Percentiles rank a stretch among this genome's conserved stretches.
phyloP scores from a whole-genome alignment of 2,329 filamentous ascomycete genomes.

The Pestalotiopsis sp. region DNA sequence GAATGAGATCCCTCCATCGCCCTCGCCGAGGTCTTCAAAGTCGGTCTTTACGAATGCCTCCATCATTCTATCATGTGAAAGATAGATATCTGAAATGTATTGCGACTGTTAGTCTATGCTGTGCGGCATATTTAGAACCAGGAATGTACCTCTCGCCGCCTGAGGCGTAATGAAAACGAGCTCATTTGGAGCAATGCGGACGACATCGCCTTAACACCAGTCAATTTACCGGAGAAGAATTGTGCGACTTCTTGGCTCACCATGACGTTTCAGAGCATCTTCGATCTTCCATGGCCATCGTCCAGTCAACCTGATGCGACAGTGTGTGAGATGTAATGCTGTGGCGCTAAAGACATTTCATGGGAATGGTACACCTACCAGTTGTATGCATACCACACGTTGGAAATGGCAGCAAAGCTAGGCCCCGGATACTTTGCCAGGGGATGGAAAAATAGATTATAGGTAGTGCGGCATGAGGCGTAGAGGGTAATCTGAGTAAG shows the following conservation, averaged over 20 bases:
- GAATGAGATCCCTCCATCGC: constrained; percentile 17
- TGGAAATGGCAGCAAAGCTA: neutral
- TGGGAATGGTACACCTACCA: neutral
- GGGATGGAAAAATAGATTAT: neutral
- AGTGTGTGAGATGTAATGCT: neutral
- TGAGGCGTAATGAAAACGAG: constrained; percentile 15
- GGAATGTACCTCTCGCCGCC: constrained; percentile 13
- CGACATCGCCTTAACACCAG: constrained; percentile 11
- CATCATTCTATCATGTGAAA: constrained; percentile 12
- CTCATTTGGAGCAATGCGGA: constrained; percentile 21
- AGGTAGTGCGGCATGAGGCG: neutral
- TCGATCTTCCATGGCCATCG: constrained; percentile 17
- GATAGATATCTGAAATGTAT: constrained; percentile 15
- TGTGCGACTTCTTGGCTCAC: neutral
- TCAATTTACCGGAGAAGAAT: neutral
- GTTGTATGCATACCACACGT: neutral
- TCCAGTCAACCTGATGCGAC: neutral
- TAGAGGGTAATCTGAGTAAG: neutral
- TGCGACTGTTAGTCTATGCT: neutral
- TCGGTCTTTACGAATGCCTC: constrained; percentile 20
- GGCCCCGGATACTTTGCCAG: neutral
- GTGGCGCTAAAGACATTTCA: neutral
- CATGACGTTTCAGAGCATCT: constrained; percentile 14
- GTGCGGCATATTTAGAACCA: too few species aligned
- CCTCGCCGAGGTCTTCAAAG: constrained; percentile 17